Base-by-base conservation (phyloP, 2,329 filamentous ascomycete genomes). In the Ophiosphaerella narmari region DNA sequence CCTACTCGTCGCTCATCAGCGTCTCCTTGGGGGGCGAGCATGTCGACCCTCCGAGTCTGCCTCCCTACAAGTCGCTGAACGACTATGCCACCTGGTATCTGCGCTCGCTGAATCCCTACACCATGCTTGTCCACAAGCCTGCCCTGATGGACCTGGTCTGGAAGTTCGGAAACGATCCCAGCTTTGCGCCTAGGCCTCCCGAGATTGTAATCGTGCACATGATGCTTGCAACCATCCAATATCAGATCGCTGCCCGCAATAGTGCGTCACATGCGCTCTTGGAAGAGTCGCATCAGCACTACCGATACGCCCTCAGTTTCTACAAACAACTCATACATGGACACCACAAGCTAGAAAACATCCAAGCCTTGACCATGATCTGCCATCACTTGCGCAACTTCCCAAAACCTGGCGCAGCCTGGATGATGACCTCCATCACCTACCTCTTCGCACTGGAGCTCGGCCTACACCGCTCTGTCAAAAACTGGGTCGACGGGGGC, bases 81-180 rank as follows among this genome's bases (percentile, higher is more conserved):
- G 84, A 80, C 31, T 91, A 88, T 63, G 83, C 86, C 6, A 81
- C 87, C 42, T 91, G 86, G 85, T 95, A 89, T 67, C 90, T 94
- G 52, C 77, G 86, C 39, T 85, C 86, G 41, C 76, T 92, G 29
- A 84, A 87, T 60, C 81, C 85, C 2, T 94, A 90, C 67, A 76
- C 86, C 9, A 90, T 91, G 2, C 72, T 93, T 7, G 77, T 95
- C n/a, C 88, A 94, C 74, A 87, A 87, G 67, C 88, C 88, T 1
- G 83, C 84, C 2, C 89, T 91, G 57, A 81, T 90, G 77, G 76
- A 78, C 41, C 70, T 92, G 62, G 81, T 90, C 44, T 92, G 91
- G 72, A 80, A 83, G 52, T 82, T 91, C 46, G 91, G 91, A 66
- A 86, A 91, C 61, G 86, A 91, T 45, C 78, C 82, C 13, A 76